Evolutionary conservation across 495 filamentous ascomycete species (phyloP).

Genomic region (Massariosphaeria phaeospora): DNA sequence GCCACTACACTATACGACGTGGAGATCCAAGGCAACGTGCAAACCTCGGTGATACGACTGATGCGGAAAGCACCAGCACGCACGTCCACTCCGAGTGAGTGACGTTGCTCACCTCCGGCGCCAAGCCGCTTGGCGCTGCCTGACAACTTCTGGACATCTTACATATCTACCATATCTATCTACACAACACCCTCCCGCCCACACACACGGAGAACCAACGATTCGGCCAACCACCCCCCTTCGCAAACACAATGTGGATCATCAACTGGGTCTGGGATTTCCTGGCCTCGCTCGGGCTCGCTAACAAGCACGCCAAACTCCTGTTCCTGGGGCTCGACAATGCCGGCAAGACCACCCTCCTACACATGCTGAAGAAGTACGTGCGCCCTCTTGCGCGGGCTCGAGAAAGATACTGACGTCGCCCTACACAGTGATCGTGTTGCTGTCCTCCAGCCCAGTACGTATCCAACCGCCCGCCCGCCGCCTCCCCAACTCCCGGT

Average conservation of each 20-base stretch:
- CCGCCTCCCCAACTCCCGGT: background rate
- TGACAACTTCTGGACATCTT: background rate
- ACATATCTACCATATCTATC: background rate
- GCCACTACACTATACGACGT: too few species aligned
- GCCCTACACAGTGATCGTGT: conserved; percentile 79
- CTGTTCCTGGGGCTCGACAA: conserved; percentile 78
- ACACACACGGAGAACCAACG: background rate
- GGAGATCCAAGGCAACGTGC: too few species aligned
- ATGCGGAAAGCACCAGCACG: too few species aligned
- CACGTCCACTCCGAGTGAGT: too few species aligned
- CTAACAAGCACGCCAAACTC: conserved; percentile 62
- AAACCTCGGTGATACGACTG: too few species aligned
- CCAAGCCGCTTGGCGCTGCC: too few species aligned
- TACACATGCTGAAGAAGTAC: conserved; percentile 64
- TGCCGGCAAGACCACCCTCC: conserved; percentile 91
- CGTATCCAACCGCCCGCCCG: background rate
- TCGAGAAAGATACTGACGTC: conserved; percentile 53
- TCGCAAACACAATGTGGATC: conserved; percentile 74
- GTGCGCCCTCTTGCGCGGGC: conserved; percentile 36
- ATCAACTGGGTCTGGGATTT: conserved; percentile 96
- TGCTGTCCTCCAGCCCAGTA: conserved; percentile 57
- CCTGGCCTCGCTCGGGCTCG: conserved; percentile 79
- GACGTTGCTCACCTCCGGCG: too few species aligned
- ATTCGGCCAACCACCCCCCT: background rate
- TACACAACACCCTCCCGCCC: too few species aligned